phyloP scores from a whole-genome alignment of 2,329 filamentous ascomycete genomes.

The Fusarium pseudonygamai region DNA sequence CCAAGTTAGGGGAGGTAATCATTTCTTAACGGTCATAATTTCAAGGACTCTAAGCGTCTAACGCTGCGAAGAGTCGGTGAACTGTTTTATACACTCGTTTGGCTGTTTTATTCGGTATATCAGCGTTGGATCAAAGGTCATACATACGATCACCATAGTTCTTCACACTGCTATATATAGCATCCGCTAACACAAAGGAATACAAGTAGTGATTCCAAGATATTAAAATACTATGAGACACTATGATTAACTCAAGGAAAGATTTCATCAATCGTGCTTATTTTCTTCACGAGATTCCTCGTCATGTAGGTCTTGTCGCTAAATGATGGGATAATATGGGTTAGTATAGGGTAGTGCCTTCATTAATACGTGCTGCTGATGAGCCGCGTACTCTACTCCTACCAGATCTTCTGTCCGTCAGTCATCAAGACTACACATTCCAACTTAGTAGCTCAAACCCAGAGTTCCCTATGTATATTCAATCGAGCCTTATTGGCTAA shows the following conservation, averaged over 20 bases:
- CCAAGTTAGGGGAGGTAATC: background rate
- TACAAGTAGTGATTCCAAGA: too few species aligned
- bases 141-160: too few species aligned
- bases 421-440: background rate
- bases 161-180: rapidly evolving
- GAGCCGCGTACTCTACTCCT: too few species aligned
- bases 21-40: background rate
- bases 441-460: background rate
- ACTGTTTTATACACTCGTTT: background rate
- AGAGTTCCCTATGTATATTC: background rate
- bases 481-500: background rate
- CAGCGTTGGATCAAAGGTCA: background rate
- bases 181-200: too few species aligned
- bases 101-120: background rate
- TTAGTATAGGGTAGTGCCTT: background rate
- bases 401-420: background rate
- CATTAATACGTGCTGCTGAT: background rate
- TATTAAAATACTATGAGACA: rapidly evolving
- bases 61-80: too few species aligned
- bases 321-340: too few species aligned
- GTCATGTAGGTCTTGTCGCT: background rate
- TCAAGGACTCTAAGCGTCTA: background rate
- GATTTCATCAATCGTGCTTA: background rate
- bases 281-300: too few species aligned
- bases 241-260: too few species aligned